phyloP scores from a whole-genome alignment of 1,284 basidiomycete genomes.

The Naganishia sp. region DNA sequence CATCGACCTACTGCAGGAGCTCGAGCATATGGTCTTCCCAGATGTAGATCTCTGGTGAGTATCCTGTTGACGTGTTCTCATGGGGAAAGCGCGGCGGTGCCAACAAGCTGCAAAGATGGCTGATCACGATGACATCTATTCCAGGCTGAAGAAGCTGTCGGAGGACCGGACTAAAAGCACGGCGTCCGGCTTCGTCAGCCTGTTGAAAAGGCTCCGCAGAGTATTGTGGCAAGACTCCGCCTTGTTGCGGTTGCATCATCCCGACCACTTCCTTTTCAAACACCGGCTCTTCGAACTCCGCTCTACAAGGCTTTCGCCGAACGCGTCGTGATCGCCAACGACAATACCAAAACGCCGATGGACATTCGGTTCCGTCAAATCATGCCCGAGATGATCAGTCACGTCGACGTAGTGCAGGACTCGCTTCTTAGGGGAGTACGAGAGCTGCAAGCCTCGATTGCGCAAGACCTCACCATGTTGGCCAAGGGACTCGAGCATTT shows the following conservation, averaged over 20 bases:
- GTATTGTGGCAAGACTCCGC: constrained; percentile 1
- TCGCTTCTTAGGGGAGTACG: background rate
- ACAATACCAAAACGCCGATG: background rate
- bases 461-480: background rate
- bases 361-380: background rate
- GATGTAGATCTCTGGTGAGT: constrained; percentile 6
- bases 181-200: constrained; percentile 1
- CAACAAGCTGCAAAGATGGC: background rate
- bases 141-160: background rate
- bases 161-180: background rate
- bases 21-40: constrained; percentile 8
- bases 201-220: background rate
- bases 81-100: background rate
- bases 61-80: background rate
- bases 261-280: constrained; percentile 1
- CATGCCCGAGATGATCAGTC: constrained; percentile 10
- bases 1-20: constrained; percentile 12
- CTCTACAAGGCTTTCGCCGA: constrained; percentile 1
- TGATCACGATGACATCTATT: background rate
- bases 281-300: constrained; percentile 1
- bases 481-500: background rate
- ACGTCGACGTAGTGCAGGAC: background rate
- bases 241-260: background rate
- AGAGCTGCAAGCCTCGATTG: background rate
- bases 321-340: background rate